Base-by-base conservation (phyloP, 2,329 filamentous ascomycete genomes). In the Thielaviopsis punctulata region DNA sequence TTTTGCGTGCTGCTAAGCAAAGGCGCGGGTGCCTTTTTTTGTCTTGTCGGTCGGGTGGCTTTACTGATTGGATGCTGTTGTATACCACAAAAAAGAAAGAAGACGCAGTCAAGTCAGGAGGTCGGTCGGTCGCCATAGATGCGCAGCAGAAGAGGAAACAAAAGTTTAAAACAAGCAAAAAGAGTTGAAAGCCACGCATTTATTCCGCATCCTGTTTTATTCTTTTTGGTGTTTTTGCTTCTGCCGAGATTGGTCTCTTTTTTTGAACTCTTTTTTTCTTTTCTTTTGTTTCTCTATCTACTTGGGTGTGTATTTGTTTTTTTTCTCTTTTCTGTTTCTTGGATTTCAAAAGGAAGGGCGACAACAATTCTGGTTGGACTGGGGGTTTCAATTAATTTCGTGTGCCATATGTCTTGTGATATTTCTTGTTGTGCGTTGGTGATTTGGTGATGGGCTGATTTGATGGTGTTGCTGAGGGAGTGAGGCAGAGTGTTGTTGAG, bases 171-270 rank as follows among this genome's bases (percentile, higher is more conserved):
- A 36, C 30, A 36, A 36, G 30, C 30, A 36, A 36, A 36, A 36
- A 36, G 30, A 36, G 30, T 36, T 36, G 12, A 36, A 36, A 36
- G 30, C 30, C 30, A 36, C 30, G 30, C 30, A 36, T 45, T 45
- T 23, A 21, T 23, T n/a, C 22, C 22, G 12, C 22, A 21, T 10
- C 19, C 22, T n/a, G 41, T 45, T 45, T 45, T 12, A 19, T 21
- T 46, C 30, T 39, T 25, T 22, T 46, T 51, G 23, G 27, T 24
- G 41, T 53, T 47, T 43, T 36, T 47, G 47, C n/a, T n/a, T n/a
- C n/a, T n/a, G n/a, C n/a, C n/a, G n/a, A n/a, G n/a, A n/a, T n/a
- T n/a, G n/a, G n/a, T n/a, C n/a, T n/a, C 52, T 55, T 55, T 43
- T 44, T 44, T 44, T n/a, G n/a, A n/a, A n/a, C 41, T 43, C 12